These are phyloP conservation scores for Malania oleifera DNA, from an alignment of 164 flowering plant genomes.

Conservation along the genomic window DNA sequence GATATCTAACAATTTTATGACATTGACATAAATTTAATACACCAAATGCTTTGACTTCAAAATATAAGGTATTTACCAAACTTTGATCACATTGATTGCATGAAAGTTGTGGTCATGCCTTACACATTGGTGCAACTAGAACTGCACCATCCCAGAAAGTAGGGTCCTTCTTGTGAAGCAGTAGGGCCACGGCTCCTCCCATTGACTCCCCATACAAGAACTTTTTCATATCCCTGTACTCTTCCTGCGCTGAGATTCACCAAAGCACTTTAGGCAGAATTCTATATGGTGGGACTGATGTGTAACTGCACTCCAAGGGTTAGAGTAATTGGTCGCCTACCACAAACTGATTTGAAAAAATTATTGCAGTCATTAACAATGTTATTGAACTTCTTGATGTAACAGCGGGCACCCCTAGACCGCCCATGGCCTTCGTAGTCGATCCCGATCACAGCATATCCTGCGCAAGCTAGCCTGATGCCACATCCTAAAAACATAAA, in stretches of 20 bases:
- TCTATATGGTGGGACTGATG: not conserved
- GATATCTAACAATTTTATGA: conserved; percentile 52
- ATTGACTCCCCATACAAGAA: conserved; percentile 92
- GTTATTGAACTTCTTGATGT: conserved; percentile 81
- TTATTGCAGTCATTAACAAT: conserved; percentile 66
- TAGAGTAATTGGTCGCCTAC: conserved; percentile 30
- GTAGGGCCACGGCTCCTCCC: conserved; percentile 90
- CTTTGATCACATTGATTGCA: not conserved
- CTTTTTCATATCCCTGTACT: conserved; percentile 51
- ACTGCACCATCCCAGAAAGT: conserved; percentile 80
- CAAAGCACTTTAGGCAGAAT: not conserved
- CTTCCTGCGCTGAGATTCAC: conserved; percentile 42
- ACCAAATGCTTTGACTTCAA: too few relatives aligned
- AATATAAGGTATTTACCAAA: too few relatives aligned
- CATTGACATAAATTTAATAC: not conserved
- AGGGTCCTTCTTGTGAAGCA: conserved; percentile 73
- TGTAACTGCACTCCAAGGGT: not conserved
- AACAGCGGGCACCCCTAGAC: conserved; percentile 82
- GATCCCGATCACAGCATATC: conserved; percentile 80
- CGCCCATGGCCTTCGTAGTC: conserved; percentile 98
- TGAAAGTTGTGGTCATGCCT: conserved; percentile 35
- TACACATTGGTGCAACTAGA: conserved; percentile 95
- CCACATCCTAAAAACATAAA: conserved; percentile 50
- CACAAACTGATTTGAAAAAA: conserved; percentile 74
- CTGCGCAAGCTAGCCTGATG: conserved; percentile 53